phyloP scores from a whole-genome alignment of 176 grass and related monocot species.

The Oryza australiensis region DNA sequence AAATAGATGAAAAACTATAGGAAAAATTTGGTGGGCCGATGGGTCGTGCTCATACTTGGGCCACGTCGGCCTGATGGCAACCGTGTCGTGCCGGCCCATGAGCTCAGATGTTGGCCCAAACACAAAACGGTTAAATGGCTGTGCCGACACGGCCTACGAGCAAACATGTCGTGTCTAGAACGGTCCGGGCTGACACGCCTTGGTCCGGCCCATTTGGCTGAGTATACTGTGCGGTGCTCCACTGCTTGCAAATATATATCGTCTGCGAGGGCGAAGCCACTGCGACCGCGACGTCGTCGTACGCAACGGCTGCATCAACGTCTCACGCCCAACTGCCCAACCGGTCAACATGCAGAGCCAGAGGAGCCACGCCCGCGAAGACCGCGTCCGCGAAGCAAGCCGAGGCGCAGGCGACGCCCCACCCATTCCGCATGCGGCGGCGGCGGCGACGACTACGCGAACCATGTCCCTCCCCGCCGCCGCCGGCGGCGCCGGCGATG shows the following conservation, averaged over 20 bases:
- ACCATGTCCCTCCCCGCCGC: constrained; percentile 27
- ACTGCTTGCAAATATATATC: not conserved
- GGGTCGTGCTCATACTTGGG: no score
- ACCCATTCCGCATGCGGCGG: not conserved
- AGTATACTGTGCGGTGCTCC: no score
- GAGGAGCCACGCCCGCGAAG: constrained; percentile 17
- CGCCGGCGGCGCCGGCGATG: not conserved
- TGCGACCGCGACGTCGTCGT: not conserved
- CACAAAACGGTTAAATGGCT: no score
- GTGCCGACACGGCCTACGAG: no score
- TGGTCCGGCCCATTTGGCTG: no score
- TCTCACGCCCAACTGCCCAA: not conserved
- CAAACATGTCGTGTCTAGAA: no score
- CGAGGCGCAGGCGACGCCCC: not conserved
- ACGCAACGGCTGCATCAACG: not conserved
- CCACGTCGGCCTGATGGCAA: no score
- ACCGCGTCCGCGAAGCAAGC: constrained; percentile 36
- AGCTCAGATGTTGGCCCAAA: no score
- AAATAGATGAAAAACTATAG: no score
- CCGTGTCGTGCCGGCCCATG: no score
- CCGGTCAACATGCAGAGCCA: constrained; percentile 11
- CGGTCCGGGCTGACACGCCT: no score
- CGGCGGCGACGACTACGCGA: constrained; percentile 3
- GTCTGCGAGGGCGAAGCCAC: not conserved
- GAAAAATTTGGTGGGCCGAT: no score